These are phyloP conservation scores for Dendrobium nobile DNA, from an alignment of 106 monocot species.

Conservation along the genomic window DNA sequence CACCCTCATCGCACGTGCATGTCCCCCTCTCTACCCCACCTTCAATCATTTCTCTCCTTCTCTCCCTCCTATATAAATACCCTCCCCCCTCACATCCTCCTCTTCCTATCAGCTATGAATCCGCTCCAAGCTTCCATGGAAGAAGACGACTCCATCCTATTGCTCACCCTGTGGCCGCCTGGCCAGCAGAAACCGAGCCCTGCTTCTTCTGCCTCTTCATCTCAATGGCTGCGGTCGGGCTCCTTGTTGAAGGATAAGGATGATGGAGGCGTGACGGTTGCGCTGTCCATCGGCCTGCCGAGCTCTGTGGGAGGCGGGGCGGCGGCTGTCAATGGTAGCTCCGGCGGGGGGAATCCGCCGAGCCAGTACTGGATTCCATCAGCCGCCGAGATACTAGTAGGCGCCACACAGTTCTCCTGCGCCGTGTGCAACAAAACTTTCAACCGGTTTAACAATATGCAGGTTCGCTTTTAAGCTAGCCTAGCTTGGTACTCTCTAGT, in stretches of 20 bases:
- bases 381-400: conserved; percentile 75
- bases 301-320: not conserved
- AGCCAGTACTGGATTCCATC: conserved; percentile 84
- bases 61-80: not conserved
- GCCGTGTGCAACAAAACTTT: conserved; percentile 75
- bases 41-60: conserved; percentile 11
- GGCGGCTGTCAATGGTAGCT: not conserved
- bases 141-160: conserved; percentile 34
- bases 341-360: conserved; percentile 5
- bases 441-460: conserved; percentile 95
- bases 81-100: not conserved
- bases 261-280: conserved; percentile 22
- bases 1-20: conserved; percentile 9
- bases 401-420: conserved; percentile 87
- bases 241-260: not conserved
- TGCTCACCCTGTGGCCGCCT: conserved; percentile 52
- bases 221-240: not conserved
- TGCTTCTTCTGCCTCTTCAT: not conserved
- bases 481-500: not conserved
- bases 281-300: conserved; percentile 57
- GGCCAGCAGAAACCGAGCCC: conserved; percentile 19
- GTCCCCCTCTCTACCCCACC: not conserved
- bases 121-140: not conserved
- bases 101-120: not conserved
- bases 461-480: conserved; percentile 28